These are phyloP conservation scores for Plantago coronopus DNA, from an alignment of 305 asterid species.

Conservation along the genomic window DNA sequence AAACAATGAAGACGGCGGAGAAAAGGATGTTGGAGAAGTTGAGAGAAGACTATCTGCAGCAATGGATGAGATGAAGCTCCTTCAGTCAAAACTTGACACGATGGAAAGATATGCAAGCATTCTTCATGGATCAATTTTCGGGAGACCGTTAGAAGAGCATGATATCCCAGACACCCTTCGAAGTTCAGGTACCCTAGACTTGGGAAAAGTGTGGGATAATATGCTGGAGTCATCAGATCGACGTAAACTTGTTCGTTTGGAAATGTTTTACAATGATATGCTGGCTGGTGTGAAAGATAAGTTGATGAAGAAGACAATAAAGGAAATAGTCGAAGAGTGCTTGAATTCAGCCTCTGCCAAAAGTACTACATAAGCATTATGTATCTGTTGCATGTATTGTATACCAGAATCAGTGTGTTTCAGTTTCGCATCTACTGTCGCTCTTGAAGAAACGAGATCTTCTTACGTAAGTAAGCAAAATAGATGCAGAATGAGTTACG, in stretches of 20 bases:
- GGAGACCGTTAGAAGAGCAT: slow-evolving; percentile 56
- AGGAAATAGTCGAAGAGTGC: slow-evolving; percentile 63
- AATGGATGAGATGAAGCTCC: slow-evolving; percentile 61
- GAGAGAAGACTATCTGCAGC: slow-evolving; percentile 48
- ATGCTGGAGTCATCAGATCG: slow-evolving; percentile 78
- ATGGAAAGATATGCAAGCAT: slow-evolving; percentile 70
- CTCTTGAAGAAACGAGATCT: too few relatives aligned
- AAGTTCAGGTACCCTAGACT: slow-evolving; percentile 45
- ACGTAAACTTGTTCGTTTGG: slow-evolving; percentile 52
- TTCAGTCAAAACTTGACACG: slow-evolving; percentile 44
- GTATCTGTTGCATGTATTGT: background rate
- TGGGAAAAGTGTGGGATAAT: slow-evolving; percentile 76
- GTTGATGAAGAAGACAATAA: slow-evolving; percentile 65
- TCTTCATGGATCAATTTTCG: slow-evolving; percentile 77
- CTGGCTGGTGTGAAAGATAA: slow-evolving; percentile 76
- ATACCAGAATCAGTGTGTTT: too few relatives aligned
- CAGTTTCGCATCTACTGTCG: too few relatives aligned
- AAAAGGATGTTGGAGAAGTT: slow-evolving; percentile 35
- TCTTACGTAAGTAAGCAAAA: too few relatives aligned
- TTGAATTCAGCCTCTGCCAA: slow-evolving; percentile 30
- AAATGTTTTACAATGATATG: slow-evolving; percentile 71
- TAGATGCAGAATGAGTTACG: too few relatives aligned
- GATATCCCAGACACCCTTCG: slow-evolving; percentile 56
- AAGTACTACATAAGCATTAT: slow-evolving; percentile 15
- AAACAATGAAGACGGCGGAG: slow-evolving; percentile 21